Evolutionary conservation across 225 moss, liverwort and hornwort genomes (phyloP).

Genomic region (Lunularia cruciata): DNA sequence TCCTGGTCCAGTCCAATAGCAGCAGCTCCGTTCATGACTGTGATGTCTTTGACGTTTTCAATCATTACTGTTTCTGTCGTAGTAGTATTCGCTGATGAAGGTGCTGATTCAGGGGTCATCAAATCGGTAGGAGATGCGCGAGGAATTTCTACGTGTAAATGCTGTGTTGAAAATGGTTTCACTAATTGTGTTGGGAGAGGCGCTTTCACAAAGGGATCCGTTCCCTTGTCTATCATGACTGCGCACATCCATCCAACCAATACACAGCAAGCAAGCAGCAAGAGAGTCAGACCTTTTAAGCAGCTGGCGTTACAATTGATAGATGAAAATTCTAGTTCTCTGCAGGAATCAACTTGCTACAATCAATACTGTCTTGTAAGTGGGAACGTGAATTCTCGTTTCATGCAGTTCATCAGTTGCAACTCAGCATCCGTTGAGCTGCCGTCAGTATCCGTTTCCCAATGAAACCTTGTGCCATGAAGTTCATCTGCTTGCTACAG

Average conservation of each 20-base stretch:
- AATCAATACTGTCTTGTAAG: too few species aligned
- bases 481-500: too few species aligned
- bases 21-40: slow-evolving; percentile 22
- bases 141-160: slow-evolving; percentile 10
- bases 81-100: slow-evolving; percentile 11
- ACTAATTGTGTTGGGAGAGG: slow-evolving; percentile 15
- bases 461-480: too few species aligned
- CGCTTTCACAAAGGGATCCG: slow-evolving; percentile 31
- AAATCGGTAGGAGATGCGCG: slow-evolving; percentile 10
- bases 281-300: neutral
- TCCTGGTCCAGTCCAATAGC: neutral
- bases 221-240: slow-evolving; percentile 29
- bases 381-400: too few species aligned
- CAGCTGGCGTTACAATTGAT: too few species aligned
- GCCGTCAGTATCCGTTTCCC: too few species aligned
- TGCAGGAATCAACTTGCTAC: too few species aligned
- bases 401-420: too few species aligned
- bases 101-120: neutral
- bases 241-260: slow-evolving; percentile 7
- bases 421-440: too few species aligned
- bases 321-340: too few species aligned
- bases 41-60: slow-evolving; percentile 26
- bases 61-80: neutral
- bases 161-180: slow-evolving; percentile 9
- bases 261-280: neutral